phyloP scores from a whole-genome alignment of 352 stramenopile genomes.

The Phytopythium aichiense region DNA sequence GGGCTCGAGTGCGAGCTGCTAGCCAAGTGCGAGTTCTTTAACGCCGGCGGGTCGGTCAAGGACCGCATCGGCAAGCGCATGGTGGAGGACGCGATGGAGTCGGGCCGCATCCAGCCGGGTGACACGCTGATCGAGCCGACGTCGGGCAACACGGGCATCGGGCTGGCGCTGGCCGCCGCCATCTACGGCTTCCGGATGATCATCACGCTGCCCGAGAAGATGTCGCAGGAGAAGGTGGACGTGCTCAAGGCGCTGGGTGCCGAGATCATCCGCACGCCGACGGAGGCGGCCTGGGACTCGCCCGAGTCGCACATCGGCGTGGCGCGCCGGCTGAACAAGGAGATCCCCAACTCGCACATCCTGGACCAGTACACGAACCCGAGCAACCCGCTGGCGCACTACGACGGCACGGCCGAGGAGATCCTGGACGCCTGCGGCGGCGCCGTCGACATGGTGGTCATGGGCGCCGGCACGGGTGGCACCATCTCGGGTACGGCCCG shows the following conservation, averaged over 20 bases:
- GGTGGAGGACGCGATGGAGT: conserved; percentile 90
- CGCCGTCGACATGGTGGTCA: conserved; percentile 94
- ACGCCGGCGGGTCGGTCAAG: conserved; percentile 91
- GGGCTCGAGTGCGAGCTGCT: conserved; percentile 89
- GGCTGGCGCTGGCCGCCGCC: conserved; percentile 93
- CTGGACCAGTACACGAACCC: conserved; percentile 96
- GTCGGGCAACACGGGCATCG: conserved; percentile 98
- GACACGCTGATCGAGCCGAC: conserved; percentile 98
- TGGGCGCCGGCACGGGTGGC: conserved; percentile 92
- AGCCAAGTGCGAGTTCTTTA: conserved; percentile 97
- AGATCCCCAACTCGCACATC: conserved; percentile 94
- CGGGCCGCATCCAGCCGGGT: conserved; percentile 89
- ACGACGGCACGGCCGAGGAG: conserved; percentile 94
- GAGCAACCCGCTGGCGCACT: conserved; percentile 94
- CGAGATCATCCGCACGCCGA: conserved; percentile 95
- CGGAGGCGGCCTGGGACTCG: conserved; percentile 93
- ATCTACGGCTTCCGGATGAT: conserved; percentile 95
- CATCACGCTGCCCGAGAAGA: conserved; percentile 91
- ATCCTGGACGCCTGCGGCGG: conserved; percentile 90
- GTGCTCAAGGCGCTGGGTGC: conserved; percentile 93
- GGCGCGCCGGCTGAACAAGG: conserved; percentile 85
- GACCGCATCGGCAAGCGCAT: conserved; percentile 89
- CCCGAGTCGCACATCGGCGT: conserved; percentile 94
- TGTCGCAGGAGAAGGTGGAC: conserved; percentile 95
- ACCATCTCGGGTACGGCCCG: conserved; percentile 94